These are phyloP conservation scores for Brasilioporus rufonigricans DNA, from an alignment of 768 basidiomycete genomes.

Conservation along the genomic window DNA sequence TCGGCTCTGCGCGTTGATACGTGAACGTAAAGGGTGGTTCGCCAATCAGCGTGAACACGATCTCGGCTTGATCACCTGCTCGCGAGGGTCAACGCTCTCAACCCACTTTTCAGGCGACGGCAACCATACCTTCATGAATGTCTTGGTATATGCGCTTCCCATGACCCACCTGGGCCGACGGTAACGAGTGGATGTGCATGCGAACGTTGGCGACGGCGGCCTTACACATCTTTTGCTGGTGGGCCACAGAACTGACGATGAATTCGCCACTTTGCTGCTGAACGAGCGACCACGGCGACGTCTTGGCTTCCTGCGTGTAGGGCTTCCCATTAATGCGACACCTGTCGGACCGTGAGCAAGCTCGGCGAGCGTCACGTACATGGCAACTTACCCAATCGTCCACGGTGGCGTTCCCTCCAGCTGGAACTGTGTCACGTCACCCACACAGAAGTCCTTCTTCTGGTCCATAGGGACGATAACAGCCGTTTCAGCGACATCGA, in stretches of 20 bases:
- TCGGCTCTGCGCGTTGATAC: conserved; percentile 80
- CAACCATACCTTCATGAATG: conserved; percentile 74
- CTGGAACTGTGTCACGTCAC: conserved; percentile 87
- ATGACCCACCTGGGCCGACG: conserved; percentile 84
- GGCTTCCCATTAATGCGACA: conserved; percentile 79
- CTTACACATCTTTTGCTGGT: conserved; percentile 91
- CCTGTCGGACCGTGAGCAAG: conserved; percentile 37
- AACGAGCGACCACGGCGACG: conserved; percentile 80
- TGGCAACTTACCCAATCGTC: conserved; percentile 66
- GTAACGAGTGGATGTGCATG: conserved; percentile 76
- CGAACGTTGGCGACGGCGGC: conserved; percentile 73
- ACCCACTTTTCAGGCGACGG: not conserved
- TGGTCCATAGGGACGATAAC: conserved; percentile 84
- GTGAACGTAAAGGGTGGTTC: conserved; percentile 97
- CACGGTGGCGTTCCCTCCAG: conserved; percentile 93
- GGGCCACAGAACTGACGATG: conserved; percentile 82
- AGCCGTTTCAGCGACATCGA: conserved; percentile 96
- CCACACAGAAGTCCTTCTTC: conserved; percentile 82
- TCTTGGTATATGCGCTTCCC: conserved; percentile 81
- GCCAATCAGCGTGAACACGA: conserved; percentile 84
- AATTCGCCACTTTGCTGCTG: conserved; percentile 85
- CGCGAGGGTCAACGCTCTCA: not conserved
- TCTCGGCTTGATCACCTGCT: conserved; percentile 88
- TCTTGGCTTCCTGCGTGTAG: conserved; percentile 69
- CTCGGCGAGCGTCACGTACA: not conserved